These are phyloP conservation scores for Zygnema cylindricum DNA, from an alignment of 139 green algal species.

Conservation along the genomic window DNA sequence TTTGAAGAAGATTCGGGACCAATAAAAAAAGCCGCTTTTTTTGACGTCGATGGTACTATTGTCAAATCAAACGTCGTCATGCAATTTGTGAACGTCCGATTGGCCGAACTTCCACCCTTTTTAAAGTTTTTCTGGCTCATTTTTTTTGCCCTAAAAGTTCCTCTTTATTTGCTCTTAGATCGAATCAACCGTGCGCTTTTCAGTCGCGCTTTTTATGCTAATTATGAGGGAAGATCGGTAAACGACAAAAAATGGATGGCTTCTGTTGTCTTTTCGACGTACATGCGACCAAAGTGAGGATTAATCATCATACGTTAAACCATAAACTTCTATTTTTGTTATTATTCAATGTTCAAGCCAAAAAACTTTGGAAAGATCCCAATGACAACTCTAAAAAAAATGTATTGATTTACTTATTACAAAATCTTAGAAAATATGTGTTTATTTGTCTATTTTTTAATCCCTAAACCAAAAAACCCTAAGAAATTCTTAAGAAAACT, in stretches of 20 bases:
- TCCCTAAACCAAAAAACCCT: neutral
- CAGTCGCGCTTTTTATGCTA: slow-evolving; percentile 56
- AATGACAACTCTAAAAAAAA: too few relatives aligned
- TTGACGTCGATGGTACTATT: slow-evolving; percentile 65
- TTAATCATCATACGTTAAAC: too few relatives aligned
- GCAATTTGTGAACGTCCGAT: slow-evolving; percentile 16
- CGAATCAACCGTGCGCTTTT: slow-evolving; percentile 44
- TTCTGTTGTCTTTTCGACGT: slow-evolving; percentile 44
- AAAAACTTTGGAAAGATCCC: too few relatives aligned
- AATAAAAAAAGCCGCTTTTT: slow-evolving; percentile 50
- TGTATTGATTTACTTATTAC: too few relatives aligned
- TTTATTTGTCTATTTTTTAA: too few relatives aligned
- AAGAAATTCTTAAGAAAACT: neutral
- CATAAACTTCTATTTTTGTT: too few relatives aligned
- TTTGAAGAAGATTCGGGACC: neutral
- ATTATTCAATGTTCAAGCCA: too few relatives aligned
- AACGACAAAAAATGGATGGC: slow-evolving; percentile 35
- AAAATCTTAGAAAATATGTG: too few relatives aligned
- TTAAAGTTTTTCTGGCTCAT: slow-evolving; percentile 41
- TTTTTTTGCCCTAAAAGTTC: slow-evolving; percentile 41
- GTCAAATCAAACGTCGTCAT: slow-evolving; percentile 55
- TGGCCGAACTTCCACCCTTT: slow-evolving; percentile 19
- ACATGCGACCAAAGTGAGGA: slow-evolving; percentile 49
- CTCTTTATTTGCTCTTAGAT: slow-evolving; percentile 57
- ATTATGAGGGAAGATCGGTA: slow-evolving; percentile 41